phyloP scores from a whole-genome alignment of 148 eudicot species.

The Camellia granthamiana region DNA sequence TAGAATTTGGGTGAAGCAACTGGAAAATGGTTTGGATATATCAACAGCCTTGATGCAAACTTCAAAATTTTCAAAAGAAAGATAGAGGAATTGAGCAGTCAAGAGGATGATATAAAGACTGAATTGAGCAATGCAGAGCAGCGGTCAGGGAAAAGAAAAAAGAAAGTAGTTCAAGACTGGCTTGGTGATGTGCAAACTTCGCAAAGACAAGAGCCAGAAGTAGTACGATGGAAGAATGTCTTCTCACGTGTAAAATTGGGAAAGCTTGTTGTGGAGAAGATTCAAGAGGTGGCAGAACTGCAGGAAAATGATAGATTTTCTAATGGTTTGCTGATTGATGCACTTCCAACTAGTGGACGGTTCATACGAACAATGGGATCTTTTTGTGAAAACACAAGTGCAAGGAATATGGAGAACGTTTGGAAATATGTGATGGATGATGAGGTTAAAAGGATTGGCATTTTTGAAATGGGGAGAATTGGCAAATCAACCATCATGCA shows the following conservation, averaged over 20 bases:
- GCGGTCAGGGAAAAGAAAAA: neutral
- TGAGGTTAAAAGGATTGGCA: neutral
- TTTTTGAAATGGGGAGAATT: neutral
- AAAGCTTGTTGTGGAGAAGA: neutral
- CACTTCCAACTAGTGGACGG: neutral
- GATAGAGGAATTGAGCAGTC: neutral
- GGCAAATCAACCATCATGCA: conserved; percentile 5
- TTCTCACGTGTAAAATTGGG: neutral
- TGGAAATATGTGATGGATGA: conserved; percentile 1
- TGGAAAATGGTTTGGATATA: neutral
- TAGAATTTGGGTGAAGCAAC: neutral
- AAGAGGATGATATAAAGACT: neutral
- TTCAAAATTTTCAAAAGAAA: neutral
- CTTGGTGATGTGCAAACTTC: neutral
- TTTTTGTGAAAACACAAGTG: neutral
- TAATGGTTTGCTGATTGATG: neutral
- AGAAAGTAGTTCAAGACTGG: neutral
- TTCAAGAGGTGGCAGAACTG: neutral
- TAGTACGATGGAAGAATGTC: neutral
- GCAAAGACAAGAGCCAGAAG: neutral
- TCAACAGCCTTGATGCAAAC: neutral
- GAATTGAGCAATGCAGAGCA: neutral
- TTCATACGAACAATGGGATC: neutral
- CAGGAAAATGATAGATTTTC: neutral
- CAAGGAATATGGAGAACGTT: neutral